These are phyloP conservation scores for Nakazawaea molendinolei DNA, from an alignment of 805 yeast genomes.

Conservation along the genomic window DNA sequence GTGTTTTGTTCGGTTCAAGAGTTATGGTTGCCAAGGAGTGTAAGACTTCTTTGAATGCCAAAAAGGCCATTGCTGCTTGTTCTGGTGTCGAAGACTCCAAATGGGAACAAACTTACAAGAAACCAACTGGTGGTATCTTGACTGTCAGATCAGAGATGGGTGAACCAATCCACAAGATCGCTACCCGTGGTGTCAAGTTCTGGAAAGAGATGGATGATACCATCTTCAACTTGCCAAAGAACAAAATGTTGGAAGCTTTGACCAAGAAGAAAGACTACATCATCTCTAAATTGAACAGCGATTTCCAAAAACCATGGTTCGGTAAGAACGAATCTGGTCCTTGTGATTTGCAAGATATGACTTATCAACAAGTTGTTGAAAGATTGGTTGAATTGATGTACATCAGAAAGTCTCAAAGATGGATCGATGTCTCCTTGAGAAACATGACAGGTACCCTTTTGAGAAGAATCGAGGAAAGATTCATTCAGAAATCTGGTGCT, in stretches of 20 bases:
- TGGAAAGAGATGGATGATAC: slow-evolving; percentile 98
- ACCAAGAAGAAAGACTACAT: slow-evolving; percentile 80
- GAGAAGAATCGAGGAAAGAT: slow-evolving; percentile 96
- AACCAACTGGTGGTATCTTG: slow-evolving; percentile 93
- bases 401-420: slow-evolving; percentile 67
- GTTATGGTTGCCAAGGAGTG: slow-evolving; percentile 98
- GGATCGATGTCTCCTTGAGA: slow-evolving; percentile 86
- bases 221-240: slow-evolving; percentile 85
- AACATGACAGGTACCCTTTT: slow-evolving; percentile 81
- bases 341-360: slow-evolving; percentile 92
- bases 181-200: slow-evolving; percentile 94
- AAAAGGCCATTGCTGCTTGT: slow-evolving; percentile 83
- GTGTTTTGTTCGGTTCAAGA: slow-evolving; percentile 92
- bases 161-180: slow-evolving; percentile 97
- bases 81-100: slow-evolving; percentile 81
- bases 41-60: slow-evolving; percentile 88
- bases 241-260: slow-evolving; percentile 75
- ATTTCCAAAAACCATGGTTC: slow-evolving; percentile 98
- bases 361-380: slow-evolving; percentile 83
- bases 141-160: slow-evolving; percentile 99
- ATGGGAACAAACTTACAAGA: slow-evolving; percentile 94
- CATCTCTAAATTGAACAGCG: slow-evolving; percentile 80
- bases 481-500: slow-evolving; percentile 47
- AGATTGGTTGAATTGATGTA: slow-evolving; percentile 86
- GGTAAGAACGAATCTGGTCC: slow-evolving; percentile 71